Conservation (phyloP, 441 rosid genomes). For the Mallotus repandus region DNA sequence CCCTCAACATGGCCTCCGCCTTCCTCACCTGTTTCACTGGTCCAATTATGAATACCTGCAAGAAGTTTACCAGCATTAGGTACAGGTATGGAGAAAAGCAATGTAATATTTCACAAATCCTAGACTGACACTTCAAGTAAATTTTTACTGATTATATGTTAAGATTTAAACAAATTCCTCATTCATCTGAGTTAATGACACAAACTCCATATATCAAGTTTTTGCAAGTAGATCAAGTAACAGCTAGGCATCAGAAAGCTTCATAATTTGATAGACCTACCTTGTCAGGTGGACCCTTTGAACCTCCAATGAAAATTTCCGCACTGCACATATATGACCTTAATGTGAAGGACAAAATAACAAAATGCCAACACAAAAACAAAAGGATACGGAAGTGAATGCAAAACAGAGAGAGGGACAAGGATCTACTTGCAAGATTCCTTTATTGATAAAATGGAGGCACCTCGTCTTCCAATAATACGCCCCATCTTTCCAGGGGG, state of each 20-base stretch:
- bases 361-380: not conserved
- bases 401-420: slow-evolving; percentile 23
- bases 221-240: not conserved
- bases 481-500: slow-evolving; percentile 93
- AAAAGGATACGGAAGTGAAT: not conserved
- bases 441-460: slow-evolving; percentile 75
- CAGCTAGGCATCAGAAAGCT: not conserved
- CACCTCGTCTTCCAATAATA: slow-evolving; percentile 81
- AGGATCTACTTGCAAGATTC: slow-evolving; percentile 69
- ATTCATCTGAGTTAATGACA: not conserved
- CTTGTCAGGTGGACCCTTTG: slow-evolving; percentile 90
- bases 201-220: not conserved
- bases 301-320: slow-evolving; percentile 76
- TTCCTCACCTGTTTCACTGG: slow-evolving; percentile 83
- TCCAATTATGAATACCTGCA: slow-evolving; percentile 80
- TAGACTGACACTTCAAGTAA: not conserved
- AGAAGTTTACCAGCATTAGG: slow-evolving; percentile 4
- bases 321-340: slow-evolving; percentile 50
- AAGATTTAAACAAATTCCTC: not conserved
- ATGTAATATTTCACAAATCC: not conserved
- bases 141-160: not conserved
- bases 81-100: not conserved
- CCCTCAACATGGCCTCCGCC: slow-evolving; percentile 90
- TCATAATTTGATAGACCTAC: slow-evolving; percentile 34
- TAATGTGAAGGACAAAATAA: slow-evolving; percentile 19